A percentile compares a stretch with the other conserved stretches of the same genome.
Evolutionary conservation across 1,139 yeast genomes (phyloP).

Genomic region (Spathaspora sp.): DNA sequence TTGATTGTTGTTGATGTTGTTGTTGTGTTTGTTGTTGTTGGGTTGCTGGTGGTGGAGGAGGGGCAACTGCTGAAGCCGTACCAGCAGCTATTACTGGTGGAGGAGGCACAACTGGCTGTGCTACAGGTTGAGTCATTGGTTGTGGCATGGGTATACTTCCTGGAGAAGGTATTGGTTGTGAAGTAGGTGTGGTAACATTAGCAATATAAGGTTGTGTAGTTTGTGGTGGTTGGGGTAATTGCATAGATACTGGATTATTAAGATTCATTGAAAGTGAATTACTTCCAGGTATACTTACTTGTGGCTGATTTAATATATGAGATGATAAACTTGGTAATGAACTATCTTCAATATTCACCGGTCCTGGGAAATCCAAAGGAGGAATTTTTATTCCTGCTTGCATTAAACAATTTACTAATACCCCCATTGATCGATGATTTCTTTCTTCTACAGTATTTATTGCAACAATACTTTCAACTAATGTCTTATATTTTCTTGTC

Average conservation of each 20-base stretch:
- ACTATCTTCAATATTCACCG: constrained; percentile 13
- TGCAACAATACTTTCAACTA: constrained; percentile 59
- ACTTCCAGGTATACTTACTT: constrained; percentile 5
- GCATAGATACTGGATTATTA: constrained; percentile 7
- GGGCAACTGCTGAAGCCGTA: no score
- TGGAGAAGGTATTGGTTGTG: constrained; percentile 13
- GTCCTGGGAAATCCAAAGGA: constrained; percentile 54
- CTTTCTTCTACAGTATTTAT: constrained; percentile 58
- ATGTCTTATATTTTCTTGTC: constrained; percentile 60
- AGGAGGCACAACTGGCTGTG: background rate
- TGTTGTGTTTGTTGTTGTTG: no score
- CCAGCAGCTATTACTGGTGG: no score
- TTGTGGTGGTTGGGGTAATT: constrained; percentile 8
- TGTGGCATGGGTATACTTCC: background rate
- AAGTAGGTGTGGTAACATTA: constrained; percentile 11
- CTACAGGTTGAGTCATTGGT: background rate
- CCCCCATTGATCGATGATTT: constrained; percentile 49
- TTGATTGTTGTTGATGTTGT: constrained; percentile 17
- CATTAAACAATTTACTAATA: constrained; percentile 47
- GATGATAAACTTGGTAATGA: constrained; percentile 11
- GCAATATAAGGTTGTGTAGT: background rate
- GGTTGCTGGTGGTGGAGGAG: constrained; percentile 10
- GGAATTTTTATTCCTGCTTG: constrained; percentile 71
- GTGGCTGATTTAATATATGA: constrained; percentile 9
- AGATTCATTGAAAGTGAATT: background rate